Conservation (phyloP, 805 yeast species). For the Pichia exigua region DNA sequence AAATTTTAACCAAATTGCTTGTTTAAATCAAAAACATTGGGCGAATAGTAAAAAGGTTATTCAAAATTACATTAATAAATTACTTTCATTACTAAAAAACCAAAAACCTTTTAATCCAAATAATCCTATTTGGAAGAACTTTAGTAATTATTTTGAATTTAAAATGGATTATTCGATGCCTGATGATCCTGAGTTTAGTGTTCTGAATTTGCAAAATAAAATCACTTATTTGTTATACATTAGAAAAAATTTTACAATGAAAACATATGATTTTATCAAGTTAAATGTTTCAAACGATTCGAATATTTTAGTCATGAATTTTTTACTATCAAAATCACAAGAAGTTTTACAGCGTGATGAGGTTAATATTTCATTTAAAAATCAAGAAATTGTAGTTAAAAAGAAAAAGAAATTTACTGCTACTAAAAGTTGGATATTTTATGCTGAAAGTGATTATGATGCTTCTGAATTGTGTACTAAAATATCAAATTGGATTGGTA, state of each 20-base stretch:
- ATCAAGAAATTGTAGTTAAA: slow-evolving; percentile 21
- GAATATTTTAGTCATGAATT: slow-evolving; percentile 2
- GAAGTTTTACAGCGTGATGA: slow-evolving; percentile 21
- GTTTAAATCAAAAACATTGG: slow-evolving; percentile 27
- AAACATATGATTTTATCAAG: slow-evolving; percentile 12
- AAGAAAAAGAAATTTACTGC: slow-evolving; percentile 28
- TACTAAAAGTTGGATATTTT: slow-evolving; percentile 37
- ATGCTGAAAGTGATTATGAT: slow-evolving; percentile 74
- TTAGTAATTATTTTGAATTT: slow-evolving; percentile 24
- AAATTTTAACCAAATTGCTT: slow-evolving; percentile 21
- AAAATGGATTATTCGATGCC: slow-evolving; percentile 2
- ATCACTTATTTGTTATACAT: slow-evolving; percentile 18
- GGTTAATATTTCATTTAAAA: slow-evolving; percentile 15
- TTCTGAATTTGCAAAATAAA: slow-evolving; percentile 9
- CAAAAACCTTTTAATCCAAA: slow-evolving; percentile 11
- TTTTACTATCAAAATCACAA: slow-evolving; percentile 8
- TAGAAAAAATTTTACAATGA: slow-evolving; percentile 15
- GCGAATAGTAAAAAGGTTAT: slow-evolving; percentile 27
- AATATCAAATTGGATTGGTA: slow-evolving; percentile 6
- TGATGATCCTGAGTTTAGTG: slow-evolving; percentile 5
- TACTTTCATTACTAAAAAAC: slow-evolving; percentile 9
- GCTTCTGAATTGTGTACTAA: slow-evolving; percentile 23
- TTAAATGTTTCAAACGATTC: slow-evolving; percentile 5
- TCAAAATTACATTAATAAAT: slow-evolving; percentile 25
- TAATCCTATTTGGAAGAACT: slow-evolving; percentile 19